A percentile compares a stretch with the other conserved stretches of the same genome.
phyloP scores from a whole-genome alignment of 371 early-diverging fungal species.

The Entomophthora muscae region DNA sequence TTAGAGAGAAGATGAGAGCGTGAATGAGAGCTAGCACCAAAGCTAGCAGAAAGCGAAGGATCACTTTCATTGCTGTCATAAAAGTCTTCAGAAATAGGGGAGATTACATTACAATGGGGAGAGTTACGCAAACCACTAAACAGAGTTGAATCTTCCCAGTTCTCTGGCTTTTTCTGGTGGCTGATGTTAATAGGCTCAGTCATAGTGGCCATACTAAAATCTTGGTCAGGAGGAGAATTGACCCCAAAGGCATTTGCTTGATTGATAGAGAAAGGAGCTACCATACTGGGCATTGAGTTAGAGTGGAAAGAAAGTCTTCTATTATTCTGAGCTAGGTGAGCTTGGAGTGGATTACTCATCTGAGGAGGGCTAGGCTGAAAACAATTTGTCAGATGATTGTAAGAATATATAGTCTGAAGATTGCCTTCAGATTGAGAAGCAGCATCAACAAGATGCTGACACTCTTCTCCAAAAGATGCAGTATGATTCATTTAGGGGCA shows the following conservation, averaged over 20 bases:
- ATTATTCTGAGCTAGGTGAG: neutral
- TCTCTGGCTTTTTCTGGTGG: neutral
- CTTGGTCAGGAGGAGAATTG: neutral
- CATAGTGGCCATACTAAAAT: neutral
- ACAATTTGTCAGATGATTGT: neutral
- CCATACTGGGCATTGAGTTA: slow-evolving; percentile 2
- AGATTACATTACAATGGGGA: slow-evolving; percentile 4
- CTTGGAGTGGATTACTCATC: neutral
- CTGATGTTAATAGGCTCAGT: neutral
- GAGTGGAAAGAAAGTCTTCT: neutral
- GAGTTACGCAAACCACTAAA: neutral
- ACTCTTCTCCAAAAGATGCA: neutral
- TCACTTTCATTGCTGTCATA: slow-evolving; percentile 4
- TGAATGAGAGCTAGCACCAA: neutral
- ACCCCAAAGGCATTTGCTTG: neutral
- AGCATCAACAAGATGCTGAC: neutral
- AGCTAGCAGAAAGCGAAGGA: slow-evolving; percentile 1
- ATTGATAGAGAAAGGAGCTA: neutral
- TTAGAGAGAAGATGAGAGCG: neutral
- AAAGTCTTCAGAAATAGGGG: slow-evolving; percentile 7
- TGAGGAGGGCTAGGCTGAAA: neutral
- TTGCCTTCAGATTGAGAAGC: neutral
- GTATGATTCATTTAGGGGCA: neutral
- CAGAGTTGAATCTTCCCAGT: neutral
- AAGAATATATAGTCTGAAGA: neutral